Conservation (phyloP, 768 basidiomycete species). For the Phlegmacium glaucopus region DNA sequence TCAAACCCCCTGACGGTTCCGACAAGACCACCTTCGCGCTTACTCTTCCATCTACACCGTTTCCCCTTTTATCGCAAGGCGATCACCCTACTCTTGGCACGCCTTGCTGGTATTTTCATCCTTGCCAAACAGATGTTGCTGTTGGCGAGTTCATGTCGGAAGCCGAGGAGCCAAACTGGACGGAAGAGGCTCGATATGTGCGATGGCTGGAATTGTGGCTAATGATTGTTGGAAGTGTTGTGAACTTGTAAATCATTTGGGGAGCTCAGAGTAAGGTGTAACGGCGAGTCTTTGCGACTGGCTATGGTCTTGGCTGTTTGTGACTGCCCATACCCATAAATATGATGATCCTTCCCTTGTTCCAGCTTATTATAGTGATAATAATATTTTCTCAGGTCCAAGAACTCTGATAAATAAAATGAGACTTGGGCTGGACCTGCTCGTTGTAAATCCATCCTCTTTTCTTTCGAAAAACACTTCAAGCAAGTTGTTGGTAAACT, state of each 20-base stretch:
- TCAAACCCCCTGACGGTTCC: slow-evolving; percentile 37
- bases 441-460: no score
- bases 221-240: slow-evolving; percentile 62
- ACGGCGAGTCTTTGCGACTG: no score
- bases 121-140: slow-evolving; percentile 69
- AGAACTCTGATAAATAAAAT: no score
- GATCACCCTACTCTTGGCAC: slow-evolving; percentile 79
- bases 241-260: slow-evolving; percentile 40
- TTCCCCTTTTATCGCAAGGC: slow-evolving; percentile 81
- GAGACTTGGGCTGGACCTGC: no score
- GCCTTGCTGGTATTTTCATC: slow-evolving; percentile 85
- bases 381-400: no score
- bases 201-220: slow-evolving; percentile 79
- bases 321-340: no score
- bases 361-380: no score
- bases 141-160: slow-evolving; percentile 69
- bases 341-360: no score
- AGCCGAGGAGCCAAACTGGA: slow-evolving; percentile 26
- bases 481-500: no score
- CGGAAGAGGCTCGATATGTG: slow-evolving; percentile 27
- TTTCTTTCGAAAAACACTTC: no score
- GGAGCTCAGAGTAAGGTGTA: no score
- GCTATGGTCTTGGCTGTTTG: no score
- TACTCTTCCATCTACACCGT: slow-evolving; percentile 44
- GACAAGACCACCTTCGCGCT: slow-evolving; percentile 53